These are phyloP conservation scores for Gloeopeniophorella convolvens DNA, from an alignment of 768 basidiomycete genomes.

Conservation along the genomic window DNA sequence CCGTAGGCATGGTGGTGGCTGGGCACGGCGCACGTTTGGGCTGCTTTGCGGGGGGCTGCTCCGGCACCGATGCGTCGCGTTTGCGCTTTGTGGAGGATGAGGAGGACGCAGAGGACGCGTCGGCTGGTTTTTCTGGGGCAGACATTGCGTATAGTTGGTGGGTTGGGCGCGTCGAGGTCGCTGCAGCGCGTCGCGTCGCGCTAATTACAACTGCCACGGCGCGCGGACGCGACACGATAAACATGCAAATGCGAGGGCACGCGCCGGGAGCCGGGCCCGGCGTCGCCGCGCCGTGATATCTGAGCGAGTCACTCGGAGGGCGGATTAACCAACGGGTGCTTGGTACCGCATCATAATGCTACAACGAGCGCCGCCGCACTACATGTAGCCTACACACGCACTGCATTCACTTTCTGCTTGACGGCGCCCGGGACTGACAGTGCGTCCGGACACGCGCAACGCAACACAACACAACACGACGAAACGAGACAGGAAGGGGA, in stretches of 20 bases:
- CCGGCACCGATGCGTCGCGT: not conserved
- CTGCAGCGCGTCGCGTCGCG: too few species aligned
- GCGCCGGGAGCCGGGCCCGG: too few species aligned
- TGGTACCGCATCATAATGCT: constrained; percentile 7
- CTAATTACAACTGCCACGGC: too few species aligned
- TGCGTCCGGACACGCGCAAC: constrained; percentile 3
- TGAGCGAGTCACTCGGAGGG: too few species aligned
- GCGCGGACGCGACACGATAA: too few species aligned
- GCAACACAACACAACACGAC: constrained; percentile 1
- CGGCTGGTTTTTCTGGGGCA: too few species aligned
- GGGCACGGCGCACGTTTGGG: constrained; percentile 8
- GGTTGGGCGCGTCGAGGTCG: too few species aligned
- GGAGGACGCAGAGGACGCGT: not conserved
- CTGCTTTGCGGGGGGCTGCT: not conserved
- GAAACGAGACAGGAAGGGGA: too few species aligned
- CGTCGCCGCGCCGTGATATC: too few species aligned
- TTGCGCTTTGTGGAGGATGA: constrained; percentile 5
- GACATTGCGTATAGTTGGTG: too few species aligned
- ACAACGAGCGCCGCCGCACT: constrained; percentile 5
- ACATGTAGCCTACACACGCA: constrained; percentile 3
- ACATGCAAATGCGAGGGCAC: too few species aligned
- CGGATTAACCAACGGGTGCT: too few species aligned
- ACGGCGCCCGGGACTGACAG: not conserved
- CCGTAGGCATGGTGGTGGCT: not conserved
- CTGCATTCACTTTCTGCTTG: constrained; percentile 4